Evolutionary conservation across 2,329 filamentous ascomycete species (phyloP).

Genomic region (Fusarium zealandicum): DNA sequence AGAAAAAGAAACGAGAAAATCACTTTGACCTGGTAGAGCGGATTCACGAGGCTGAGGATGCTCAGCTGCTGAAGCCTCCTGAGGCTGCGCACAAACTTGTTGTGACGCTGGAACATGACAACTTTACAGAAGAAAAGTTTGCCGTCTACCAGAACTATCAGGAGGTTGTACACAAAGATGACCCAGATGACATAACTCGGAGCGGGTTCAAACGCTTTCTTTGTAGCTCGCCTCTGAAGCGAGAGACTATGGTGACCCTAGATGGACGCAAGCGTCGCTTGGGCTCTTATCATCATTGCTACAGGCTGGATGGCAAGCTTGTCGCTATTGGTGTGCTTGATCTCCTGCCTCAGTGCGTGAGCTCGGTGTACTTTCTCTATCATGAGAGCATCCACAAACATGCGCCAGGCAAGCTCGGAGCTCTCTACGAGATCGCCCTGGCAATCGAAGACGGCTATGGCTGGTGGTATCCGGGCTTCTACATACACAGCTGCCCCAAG

Average conservation of each 20-base stretch:
- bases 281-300: conserved; percentile 84
- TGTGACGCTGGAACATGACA: conserved; percentile 73
- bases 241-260: conserved; percentile 50
- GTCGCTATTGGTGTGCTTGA: conserved; percentile 81
- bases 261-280: conserved; percentile 63
- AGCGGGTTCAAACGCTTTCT: conserved; percentile 75
- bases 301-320: conserved; percentile 76
- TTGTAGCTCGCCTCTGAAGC: conserved; percentile 71
- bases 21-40: conserved; percentile 72
- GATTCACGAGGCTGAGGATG: conserved; percentile 72
- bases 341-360: conserved; percentile 77
- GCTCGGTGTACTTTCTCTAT: conserved; percentile 85
- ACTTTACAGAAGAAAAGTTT: conserved; percentile 80
- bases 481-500: conserved; percentile 81
- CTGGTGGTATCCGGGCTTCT: conserved; percentile 83
- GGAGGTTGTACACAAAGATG: conserved; percentile 73
- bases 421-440: conserved; percentile 74
- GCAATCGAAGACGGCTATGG: conserved; percentile 73
- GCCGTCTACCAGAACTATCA: conserved; percentile 78
- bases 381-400: conserved; percentile 75
- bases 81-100: conserved; percentile 71
- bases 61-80: conserved; percentile 62
- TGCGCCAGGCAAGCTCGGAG: conserved; percentile 78
- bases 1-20: conserved; percentile 67
- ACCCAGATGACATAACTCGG: conserved; percentile 63